Base-by-base conservation (phyloP, 2,329 filamentous ascomycete species). In the Coleophoma cylindrospora region DNA sequence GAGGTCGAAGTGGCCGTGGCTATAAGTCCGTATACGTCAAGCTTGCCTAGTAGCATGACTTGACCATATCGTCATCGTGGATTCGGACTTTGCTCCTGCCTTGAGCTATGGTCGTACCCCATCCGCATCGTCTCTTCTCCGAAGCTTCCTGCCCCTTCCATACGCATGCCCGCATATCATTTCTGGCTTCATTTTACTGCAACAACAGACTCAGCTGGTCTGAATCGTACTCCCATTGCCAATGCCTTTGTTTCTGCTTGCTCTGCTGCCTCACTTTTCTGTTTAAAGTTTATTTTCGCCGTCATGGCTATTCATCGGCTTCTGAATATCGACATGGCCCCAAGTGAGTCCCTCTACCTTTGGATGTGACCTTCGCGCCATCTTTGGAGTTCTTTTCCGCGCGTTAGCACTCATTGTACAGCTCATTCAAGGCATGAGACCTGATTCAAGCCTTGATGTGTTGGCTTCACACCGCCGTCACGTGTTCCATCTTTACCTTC, bases 401-500 rank as follows among this genome's bases (percentile, higher is more conserved):
- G 9, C 7, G 6, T 27, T 27, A 27, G 6, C 27, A 27, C 9
- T 27, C 27, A 27, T 27, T 27, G 6, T 10, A 27, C 2, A 10
- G 27, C 27, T 27, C 9, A 8, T 27, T 27, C 27, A 27, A 10
- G 27, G 7, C 27, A 27, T 7, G 9, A 8, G 27, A 27, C 27
- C 27, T 27, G 27, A 27, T 27, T 19, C 27, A 27, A 27, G 27
- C 27, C 27, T 6, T 27, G 27, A 7, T 27, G 6, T 27, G 27
- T 27, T 27, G 27, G 27, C 15, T 17, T 17, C 36, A 38, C 54
- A 58, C 54, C 54, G 51, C 52, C 48, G 47, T 59, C 55, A 61
- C 54, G 55, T 59, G 58, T 19, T 47, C 17, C 2, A 15, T 34
- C 38, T 22, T 9, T 14, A 21, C 32, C 14, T 3, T 2, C 40